Evolutionary conservation across 2,329 filamentous ascomycete genomes (phyloP), one percentile per base, ranked within the genome.

Genomic region (Diaporthe destruens): DNA sequence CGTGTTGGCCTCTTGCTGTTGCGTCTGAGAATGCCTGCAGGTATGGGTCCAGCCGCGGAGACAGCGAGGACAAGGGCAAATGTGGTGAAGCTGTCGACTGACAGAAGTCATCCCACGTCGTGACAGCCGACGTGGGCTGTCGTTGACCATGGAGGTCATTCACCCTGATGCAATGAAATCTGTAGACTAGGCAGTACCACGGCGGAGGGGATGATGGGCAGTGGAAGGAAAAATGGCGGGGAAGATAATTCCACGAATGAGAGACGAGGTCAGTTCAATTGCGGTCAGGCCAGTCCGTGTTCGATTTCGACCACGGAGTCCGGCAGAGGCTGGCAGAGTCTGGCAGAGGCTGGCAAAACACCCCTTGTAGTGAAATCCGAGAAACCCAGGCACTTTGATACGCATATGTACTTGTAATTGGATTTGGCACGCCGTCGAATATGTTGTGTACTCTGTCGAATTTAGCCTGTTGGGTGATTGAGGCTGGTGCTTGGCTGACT

Each of bases 231-330:
- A 39, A 71, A 25, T 71, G 29, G 44, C 29, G 59, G 70, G 49
- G 39, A 29, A 5, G 42, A 25, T 69, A 67, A 32, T 73, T 55
- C 73, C 73, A 65, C 73, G 67, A 74, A 73, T 74, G 49, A 71
- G 44, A 47, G 20, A 7, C 6, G 20, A 16, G 36, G n/a, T 25
- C 6, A 69, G 20, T 36, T 23, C 34, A 20, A 29, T 44, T 42
- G 42, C 44, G 53, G 55, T 51, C 55, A 29, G 55, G 32, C 36
- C 20, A 36, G 25, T 55, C 42, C 54, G 66, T 47, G n/a, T 29
- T 63, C 6, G 29, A n/a, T 49, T 39, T 57, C 20, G 67, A 57
- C 32, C 53, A 44, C 36, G n/a, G 53, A 54, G 7, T 36, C 34
- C 11, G 23, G 12, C 36, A 25, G 16, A 8, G 23, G 54, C 23